These are phyloP conservation scores for Tricholoma bakamatsutake DNA, from an alignment of 768 basidiomycete genomes.

Conservation along the genomic window DNA sequence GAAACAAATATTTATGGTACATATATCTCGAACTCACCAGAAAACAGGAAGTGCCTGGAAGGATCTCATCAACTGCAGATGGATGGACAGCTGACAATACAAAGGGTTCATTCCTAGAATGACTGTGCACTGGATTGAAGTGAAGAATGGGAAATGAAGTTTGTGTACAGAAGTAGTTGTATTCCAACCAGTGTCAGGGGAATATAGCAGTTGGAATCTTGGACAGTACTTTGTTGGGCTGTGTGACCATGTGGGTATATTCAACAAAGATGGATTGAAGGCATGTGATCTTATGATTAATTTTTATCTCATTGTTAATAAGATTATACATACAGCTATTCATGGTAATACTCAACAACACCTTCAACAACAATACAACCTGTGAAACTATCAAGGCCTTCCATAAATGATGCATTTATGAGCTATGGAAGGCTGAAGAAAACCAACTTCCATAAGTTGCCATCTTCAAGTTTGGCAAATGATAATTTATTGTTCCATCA, in stretches of 20 bases:
- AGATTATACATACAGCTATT: background rate
- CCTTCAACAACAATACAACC: background rate
- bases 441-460: background rate
- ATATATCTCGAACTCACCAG: conserved; percentile 8
- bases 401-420: background rate
- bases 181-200: conserved; percentile 8
- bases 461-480: background rate
- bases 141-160: conserved; percentile 15
- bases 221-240: conserved; percentile 18
- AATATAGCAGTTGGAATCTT: conserved; percentile 7
- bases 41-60: conserved; percentile 15
- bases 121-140: conserved; percentile 18
- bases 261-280: conserved; percentile 12
- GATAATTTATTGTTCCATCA: background rate
- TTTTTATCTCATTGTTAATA: background rate
- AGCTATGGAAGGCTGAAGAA: background rate
- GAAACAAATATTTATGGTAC: conserved; percentile 10
- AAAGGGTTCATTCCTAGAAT: conserved; percentile 8
- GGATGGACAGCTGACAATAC: conserved; percentile 17
- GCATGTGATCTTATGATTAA: conserved; percentile 7
- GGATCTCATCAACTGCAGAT: conserved; percentile 15
- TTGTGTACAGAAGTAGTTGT: conserved; percentile 16
- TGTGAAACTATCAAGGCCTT: background rate
- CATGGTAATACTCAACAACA: background rate
- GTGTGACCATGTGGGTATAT: conserved; percentile 19